A percentile compares a stretch with the other conserved stretches of the same genome.
These are phyloP conservation scores for Neonectria sp. DNA, from an alignment of 2,329 filamentous ascomycete genomes.

Conservation along the genomic window DNA sequence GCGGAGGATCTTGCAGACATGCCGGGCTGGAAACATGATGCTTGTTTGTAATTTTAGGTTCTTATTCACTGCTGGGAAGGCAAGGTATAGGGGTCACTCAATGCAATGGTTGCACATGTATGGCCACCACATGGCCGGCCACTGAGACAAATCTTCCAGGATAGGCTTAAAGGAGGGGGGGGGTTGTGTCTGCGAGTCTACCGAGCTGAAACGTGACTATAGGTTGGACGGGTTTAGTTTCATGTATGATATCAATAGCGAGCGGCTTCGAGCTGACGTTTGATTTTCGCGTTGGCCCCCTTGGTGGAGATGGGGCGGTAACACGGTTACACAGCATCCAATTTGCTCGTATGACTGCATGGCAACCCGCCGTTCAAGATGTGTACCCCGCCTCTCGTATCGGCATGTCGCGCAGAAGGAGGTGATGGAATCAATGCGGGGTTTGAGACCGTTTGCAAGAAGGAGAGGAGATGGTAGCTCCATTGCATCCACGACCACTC, in stretches of 20 bases:
- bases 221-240: background rate
- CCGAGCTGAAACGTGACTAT: background rate
- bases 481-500: background rate
- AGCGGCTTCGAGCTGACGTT: background rate
- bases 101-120: background rate
- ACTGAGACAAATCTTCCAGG: background rate
- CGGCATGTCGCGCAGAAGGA: background rate
- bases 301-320: background rate
- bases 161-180: background rate
- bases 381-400: background rate
- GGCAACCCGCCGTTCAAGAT: background rate
- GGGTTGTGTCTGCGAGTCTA: background rate
- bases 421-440: background rate
- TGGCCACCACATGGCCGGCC: background rate
- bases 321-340: background rate
- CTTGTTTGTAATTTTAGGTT: no score
- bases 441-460: background rate
- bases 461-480: background rate
- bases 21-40: conserved; percentile 24
- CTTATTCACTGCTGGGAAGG: no score
- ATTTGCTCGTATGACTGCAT: background rate
- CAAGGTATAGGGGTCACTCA: background rate
- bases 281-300: background rate
- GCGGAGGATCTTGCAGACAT: conserved; percentile 22
- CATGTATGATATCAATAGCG: background rate